phyloP scores from a whole-genome alignment of 352 stramenopile genomes.

The Saprolegnia diclina region DNA sequence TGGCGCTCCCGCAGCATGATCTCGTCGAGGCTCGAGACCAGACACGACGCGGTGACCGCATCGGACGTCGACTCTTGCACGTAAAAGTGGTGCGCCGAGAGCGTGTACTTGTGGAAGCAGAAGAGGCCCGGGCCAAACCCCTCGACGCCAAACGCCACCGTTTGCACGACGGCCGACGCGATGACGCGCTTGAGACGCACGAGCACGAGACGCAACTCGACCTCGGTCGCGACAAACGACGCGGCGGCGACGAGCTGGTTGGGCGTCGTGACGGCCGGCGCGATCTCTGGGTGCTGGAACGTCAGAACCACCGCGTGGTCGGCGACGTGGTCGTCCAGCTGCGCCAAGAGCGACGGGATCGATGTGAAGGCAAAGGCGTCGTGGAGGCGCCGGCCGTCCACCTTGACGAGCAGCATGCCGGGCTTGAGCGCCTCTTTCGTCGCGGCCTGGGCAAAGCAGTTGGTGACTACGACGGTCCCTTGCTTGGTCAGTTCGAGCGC shows the following conservation, averaged over 20 bases:
- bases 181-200: slow-evolving; percentile 56
- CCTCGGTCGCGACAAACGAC: neutral
- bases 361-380: slow-evolving; percentile 50
- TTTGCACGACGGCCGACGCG: slow-evolving; percentile 46
- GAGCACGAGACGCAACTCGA: slow-evolving; percentile 59
- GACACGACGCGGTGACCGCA: slow-evolving; percentile 47
- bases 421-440: slow-evolving; percentile 64
- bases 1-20: slow-evolving; percentile 24
- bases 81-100: slow-evolving; percentile 65
- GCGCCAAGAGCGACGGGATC: slow-evolving; percentile 44
- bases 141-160: slow-evolving; percentile 47
- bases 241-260: slow-evolving; percentile 10
- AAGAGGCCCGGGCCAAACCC: slow-evolving; percentile 77
- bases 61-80: slow-evolving; percentile 56
- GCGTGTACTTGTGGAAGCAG: slow-evolving; percentile 70
- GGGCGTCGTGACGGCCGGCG: slow-evolving; percentile 47
- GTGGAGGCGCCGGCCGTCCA: slow-evolving; percentile 55
- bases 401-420: slow-evolving; percentile 62
- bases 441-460: slow-evolving; percentile 37
- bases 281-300: slow-evolving; percentile 67
- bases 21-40: slow-evolving; percentile 62
- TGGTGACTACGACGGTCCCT: neutral
- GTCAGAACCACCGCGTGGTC: slow-evolving; percentile 42
- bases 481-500: slow-evolving; percentile 31
- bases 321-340: slow-evolving; percentile 35